These are phyloP conservation scores for Rhypophila decipiens DNA, from an alignment of 495 filamentous ascomycete genomes.

Conservation along the genomic window DNA sequence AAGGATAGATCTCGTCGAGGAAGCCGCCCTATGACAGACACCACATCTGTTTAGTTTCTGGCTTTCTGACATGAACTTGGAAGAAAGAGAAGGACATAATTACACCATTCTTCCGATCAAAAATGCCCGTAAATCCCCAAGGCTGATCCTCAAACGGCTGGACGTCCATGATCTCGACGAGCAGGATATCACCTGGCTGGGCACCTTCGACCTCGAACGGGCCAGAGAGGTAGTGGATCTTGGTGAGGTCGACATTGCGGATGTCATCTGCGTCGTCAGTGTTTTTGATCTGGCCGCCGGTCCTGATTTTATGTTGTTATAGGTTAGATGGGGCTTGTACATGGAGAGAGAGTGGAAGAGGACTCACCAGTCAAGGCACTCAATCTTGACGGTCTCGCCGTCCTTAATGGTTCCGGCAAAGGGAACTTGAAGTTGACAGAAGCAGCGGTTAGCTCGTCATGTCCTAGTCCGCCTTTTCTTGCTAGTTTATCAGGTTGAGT, in stretches of 20 bases:
- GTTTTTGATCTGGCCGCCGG: constrained; percentile 82
- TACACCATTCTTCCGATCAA: constrained; percentile 69
- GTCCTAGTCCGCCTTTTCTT: no score
- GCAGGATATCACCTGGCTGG: constrained; percentile 76
- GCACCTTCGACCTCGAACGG: constrained; percentile 88
- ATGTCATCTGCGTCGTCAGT: constrained; percentile 87
- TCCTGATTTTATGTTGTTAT: constrained; percentile 32
- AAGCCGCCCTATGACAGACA: constrained; percentile 58
- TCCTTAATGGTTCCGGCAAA: constrained; percentile 68
- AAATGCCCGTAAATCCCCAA: constrained; percentile 91
- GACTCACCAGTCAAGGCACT: constrained; percentile 75
- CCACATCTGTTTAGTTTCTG: not conserved
- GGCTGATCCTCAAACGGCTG: constrained; percentile 82
- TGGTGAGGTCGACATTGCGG: constrained; percentile 75
- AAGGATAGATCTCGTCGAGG: constrained; percentile 82
- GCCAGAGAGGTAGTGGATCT: constrained; percentile 81
- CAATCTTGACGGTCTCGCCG: constrained; percentile 88
- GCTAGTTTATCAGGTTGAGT: no score
- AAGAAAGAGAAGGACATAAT: not conserved
- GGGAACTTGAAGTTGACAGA: constrained; percentile 52
- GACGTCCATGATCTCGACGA: constrained; percentile 94
- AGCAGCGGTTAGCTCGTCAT: no score
- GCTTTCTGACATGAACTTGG: not conserved
- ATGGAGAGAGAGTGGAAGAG: not conserved
- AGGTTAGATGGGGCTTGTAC: not conserved